A percentile compares a stretch with the other conserved stretches of the same genome.
Evolutionary conservation across 2,329 filamentous ascomycete species (phyloP).

Genomic region (Pseudogymnoascus sp.): DNA sequence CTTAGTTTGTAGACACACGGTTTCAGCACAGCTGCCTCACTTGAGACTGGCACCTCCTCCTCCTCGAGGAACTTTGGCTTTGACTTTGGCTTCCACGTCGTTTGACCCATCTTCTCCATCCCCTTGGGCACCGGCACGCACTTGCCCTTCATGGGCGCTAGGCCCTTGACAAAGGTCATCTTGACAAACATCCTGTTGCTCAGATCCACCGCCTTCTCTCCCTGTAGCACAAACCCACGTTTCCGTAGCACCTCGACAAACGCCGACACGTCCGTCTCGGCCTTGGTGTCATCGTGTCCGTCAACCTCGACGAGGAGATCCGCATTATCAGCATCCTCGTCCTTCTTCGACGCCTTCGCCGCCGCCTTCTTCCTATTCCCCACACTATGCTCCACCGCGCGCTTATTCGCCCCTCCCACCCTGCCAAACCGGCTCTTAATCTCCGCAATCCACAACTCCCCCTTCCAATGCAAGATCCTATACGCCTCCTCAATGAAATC

Average conservation of each 20-base stretch:
- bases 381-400: conserved; percentile 58
- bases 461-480: conserved; percentile 83
- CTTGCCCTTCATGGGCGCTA: conserved; percentile 67
- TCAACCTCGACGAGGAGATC: conserved; percentile 65
- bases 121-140: conserved; percentile 41
- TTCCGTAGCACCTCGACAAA: conserved; percentile 78
- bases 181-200: conserved; percentile 97
- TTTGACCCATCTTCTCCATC: conserved; percentile 47
- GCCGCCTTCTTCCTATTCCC: conserved; percentile 54
- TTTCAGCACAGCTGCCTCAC: conserved; percentile 66
- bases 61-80: conserved; percentile 71
- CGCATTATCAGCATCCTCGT: conserved; percentile 40
- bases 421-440: conserved; percentile 87
- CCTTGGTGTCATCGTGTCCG: conserved; percentile 52
- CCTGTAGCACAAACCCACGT: conserved; percentile 77
- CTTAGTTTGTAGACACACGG: conserved; percentile 94
- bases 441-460: conserved; percentile 94
- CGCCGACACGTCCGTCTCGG: conserved; percentile 77
- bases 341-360: conserved; percentile 37
- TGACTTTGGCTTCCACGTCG: conserved; percentile 60
- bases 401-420: conserved; percentile 40
- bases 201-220: conserved; percentile 64
- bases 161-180: conserved; percentile 89
- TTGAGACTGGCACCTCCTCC: conserved; percentile 52
- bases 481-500: conserved; percentile 95